Evolutionary conservation across 192 early-diverging fungal species (phyloP).

Genomic region (Coemansia sp.): DNA sequence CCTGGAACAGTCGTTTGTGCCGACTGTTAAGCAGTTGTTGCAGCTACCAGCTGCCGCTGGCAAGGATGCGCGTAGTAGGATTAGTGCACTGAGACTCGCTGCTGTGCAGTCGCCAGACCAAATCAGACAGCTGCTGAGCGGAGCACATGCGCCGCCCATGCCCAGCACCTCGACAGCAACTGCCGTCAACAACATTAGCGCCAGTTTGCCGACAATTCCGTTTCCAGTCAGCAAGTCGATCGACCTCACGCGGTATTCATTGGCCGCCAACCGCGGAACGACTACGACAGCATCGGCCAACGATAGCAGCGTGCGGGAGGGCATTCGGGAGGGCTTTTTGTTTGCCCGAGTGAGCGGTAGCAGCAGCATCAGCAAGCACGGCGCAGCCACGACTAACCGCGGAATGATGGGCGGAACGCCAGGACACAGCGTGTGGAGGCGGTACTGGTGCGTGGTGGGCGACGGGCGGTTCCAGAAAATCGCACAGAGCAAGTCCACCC

Average conservation of each 20-base stretch:
- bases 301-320: constrained; percentile 2
- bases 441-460: constrained; percentile 51
- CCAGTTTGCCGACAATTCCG: constrained; percentile 7
- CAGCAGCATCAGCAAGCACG: constrained; percentile 7
- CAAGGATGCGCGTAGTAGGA: constrained; percentile 6
- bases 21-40: constrained; percentile 4
- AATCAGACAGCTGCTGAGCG: constrained; percentile 12
- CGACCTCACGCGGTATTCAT: constrained; percentile 16
- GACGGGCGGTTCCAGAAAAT: constrained; percentile 37
- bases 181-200: neutral
- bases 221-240: constrained; percentile 10
- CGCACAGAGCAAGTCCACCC: constrained; percentile 7
- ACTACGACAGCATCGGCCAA: neutral
- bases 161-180: neutral
- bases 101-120: constrained; percentile 21
- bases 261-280: neutral
- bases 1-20: constrained; percentile 26
- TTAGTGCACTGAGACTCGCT: constrained; percentile 32
- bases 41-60: neutral
- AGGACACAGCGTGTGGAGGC: constrained; percentile 33
- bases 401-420: constrained; percentile 22
- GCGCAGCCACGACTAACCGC: constrained; percentile 13
- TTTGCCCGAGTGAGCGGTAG: constrained; percentile 24
- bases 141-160: neutral
- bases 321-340: constrained; percentile 48